Base-by-base conservation (phyloP, 345 rosid species). In the Heritiera littoralis region DNA sequence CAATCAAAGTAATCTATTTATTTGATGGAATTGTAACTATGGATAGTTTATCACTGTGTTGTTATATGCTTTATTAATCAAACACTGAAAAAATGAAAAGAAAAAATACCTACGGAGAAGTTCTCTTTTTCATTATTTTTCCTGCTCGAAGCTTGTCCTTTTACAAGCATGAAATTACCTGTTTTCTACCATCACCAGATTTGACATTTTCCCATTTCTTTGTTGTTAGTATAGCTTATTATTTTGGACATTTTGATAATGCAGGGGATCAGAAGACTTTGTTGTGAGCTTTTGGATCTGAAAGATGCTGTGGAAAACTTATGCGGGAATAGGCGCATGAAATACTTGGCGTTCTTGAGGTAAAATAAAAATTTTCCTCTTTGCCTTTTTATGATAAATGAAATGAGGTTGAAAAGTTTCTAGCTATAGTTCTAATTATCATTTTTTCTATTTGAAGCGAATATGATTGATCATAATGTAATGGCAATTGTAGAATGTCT, bases 251-350 rank as follows among this genome's bases (percentile, higher is more conserved):
- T 32, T 9, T 64, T 77, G 63, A 9, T 38, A 51, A 49, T 88
- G 88, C 88, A 96, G 98, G 99, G 97, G 69, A 91, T 96, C 83
- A 88, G 98, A 84, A 88, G 87, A 71, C 89, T 96, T 41, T 96
- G 99, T 80, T 94, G 97, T 81, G 99, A 96, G 90, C 94, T 96
- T 79, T 81, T 96, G 92, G 98, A 94, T 89, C 85, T 96, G 85
- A 96, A 94, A 81, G 98, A 94, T 92, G 93, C 97, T 6, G 99
- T 92, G 65, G 98, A 94, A 71, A 94, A 92, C 82, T 85, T 92
- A 78, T 88, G 98, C 64, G 94, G 97, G 75, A 90, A 96, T 86
- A 87, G 86, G 88, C 93, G 85, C 66, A 89, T 94, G 14, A 94
- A 92, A 74, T 91, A 89, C 82, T 82, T 89, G 78, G 93, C 99